Evolutionary conservation across 257 asterid species (phyloP).

Genomic region (Solanum dulcamara): DNA sequence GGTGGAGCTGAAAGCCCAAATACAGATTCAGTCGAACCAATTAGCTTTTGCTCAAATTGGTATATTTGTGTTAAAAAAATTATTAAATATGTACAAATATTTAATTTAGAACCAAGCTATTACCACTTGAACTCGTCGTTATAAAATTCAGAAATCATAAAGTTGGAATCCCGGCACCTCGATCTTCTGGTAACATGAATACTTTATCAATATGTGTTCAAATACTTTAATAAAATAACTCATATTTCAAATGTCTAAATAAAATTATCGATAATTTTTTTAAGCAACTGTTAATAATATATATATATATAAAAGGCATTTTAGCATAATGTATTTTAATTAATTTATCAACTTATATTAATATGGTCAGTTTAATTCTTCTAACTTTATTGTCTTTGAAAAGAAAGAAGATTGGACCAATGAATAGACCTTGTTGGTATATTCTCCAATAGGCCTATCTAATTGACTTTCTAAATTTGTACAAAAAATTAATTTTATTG

Average conservation of each 20-base stretch:
- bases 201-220: not conserved
- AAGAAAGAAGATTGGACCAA: not conserved
- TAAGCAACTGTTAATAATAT: not conserved
- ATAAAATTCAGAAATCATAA: too few relatives aligned
- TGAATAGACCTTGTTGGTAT: not conserved
- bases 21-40: not conserved
- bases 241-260: not conserved
- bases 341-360: not conserved
- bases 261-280: not conserved
- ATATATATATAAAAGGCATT: not conserved
- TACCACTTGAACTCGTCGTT: not conserved
- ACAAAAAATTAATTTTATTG: not conserved
- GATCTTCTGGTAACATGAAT: fast-evolving
- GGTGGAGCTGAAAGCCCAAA: not conserved
- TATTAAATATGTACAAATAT: too few relatives aligned
- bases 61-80: not conserved
- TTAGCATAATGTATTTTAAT: not conserved
- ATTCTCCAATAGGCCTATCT: not conserved
- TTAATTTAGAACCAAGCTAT: too few relatives aligned
- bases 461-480: not conserved
- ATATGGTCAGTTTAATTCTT: not conserved
- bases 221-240: not conserved
- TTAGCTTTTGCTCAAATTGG: too few relatives aligned
- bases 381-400: not conserved
- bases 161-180: not conserved